Evolutionary conservation across 306 rosid genomes (phyloP).

Genomic region (Glycine latifolia): DNA sequence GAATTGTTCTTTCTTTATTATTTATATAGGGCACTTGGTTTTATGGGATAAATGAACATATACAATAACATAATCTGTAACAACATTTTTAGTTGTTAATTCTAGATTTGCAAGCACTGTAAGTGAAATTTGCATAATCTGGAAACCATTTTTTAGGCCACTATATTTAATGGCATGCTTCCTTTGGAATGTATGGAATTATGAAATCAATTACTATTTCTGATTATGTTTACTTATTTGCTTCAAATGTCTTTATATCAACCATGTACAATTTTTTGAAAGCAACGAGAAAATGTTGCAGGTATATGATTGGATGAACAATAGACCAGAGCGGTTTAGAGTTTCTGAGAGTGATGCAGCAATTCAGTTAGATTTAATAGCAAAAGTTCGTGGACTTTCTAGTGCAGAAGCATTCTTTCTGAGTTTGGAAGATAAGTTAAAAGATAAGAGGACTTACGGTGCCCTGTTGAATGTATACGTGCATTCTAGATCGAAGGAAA

Average conservation of each 20-base stretch:
- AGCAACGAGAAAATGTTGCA: slow-evolving; percentile 47
- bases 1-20: neutral
- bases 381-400: slow-evolving; percentile 79
- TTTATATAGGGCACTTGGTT: neutral
- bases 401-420: slow-evolving; percentile 82
- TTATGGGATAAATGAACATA: slow-evolving; percentile 7
- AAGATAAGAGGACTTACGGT: slow-evolving; percentile 80
- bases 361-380: slow-evolving; percentile 84
- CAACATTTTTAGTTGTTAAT: slow-evolving; percentile 5
- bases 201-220: neutral
- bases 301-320: slow-evolving; percentile 95
- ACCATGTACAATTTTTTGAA: slow-evolving; percentile 15
- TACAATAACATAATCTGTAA: neutral
- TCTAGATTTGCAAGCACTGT: neutral
- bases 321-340: slow-evolving; percentile 85
- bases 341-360: slow-evolving; percentile 81
- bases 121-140: neutral
- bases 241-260: slow-evolving; percentile 16
- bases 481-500: slow-evolving; percentile 60
- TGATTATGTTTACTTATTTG: slow-evolving; percentile 8
- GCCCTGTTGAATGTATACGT: slow-evolving; percentile 89
- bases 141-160: neutral
- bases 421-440: slow-evolving; percentile 58
- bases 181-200: neutral
- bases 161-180: too few species aligned